Base-by-base conservation (phyloP, 2,329 filamentous ascomycete species). In the Aspergillus unguis region DNA sequence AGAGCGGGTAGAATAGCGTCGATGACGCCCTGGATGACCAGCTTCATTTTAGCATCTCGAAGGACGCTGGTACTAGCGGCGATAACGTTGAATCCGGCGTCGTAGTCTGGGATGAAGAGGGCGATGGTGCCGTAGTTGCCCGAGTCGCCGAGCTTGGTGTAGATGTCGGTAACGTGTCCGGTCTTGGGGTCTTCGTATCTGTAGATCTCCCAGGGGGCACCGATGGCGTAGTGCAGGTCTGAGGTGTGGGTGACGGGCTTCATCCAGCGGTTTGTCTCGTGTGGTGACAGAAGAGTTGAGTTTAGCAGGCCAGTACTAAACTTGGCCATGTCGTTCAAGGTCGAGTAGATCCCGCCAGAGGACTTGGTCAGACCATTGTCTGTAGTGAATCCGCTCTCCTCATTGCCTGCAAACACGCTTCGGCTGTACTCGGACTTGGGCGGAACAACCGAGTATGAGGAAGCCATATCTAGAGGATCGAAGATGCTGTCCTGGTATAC, bases 61-160 rank as follows among this genome's bases (percentile, higher is more conserved):
- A 29, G 50, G 26, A 17, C 25, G 5, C 44, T 40, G 1, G 40
- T 38, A 5, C 71, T 72, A 7, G 73, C 75, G 2, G 68, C 56
- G 1, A 77, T 62, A 28, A 49, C 60, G 1, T 63, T 66, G 52
- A 77, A 73, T 0, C 76, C 75, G 10, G 75, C 62, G 44, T 72
- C 67, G 44, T 69, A 76, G 52, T 78, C 75, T 0, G 74, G 76
- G 3, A 78, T 54, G 4, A 79, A 59, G 2, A 68, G 68, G 1
- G 79, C 48, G 6, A 70, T 63, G 1, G 68, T 65, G 17, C 66
- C 67, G 53, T 75, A 78, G 35, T 60, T 56, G 27, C 72, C 69
- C 7, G 76, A 62, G 52, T 75, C 67, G 5, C 76, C 73, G 2
- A 66, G 59, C 59, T 80, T 77, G 28, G 70, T 71, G 53, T 75